Evolutionary conservation across 805 yeast genomes (phyloP), one percentile per base, ranked within the genome.

Genomic region (Ascoidea asiatica): DNA sequence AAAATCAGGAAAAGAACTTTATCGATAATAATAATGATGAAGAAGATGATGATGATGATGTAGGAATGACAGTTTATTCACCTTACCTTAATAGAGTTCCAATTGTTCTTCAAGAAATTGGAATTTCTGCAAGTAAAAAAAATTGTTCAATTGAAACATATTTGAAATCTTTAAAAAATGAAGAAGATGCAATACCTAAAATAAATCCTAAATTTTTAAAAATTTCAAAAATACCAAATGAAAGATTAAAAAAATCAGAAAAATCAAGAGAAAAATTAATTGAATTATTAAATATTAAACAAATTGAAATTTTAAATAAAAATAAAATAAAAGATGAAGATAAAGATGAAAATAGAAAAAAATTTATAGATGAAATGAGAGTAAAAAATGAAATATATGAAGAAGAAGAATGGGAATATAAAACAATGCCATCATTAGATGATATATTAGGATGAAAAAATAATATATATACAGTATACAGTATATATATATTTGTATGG

Each of bases 151-250:
- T 51, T 1, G 19, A 53, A 22, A 50, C 50, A 22, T 48, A 46
- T 19, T 40, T 53, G 5, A 45, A 50, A 5, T 37, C 50, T 1
- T 20, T 50, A 0, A 38, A 45, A 4, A 15, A 35, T 3, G 17
- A 36, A 11, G 46, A 44, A 3, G 45, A 44, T 1, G 20, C n/a
- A 18, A 17, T 17, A 19, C 17, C n/a, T 52, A 5, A 40, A 47
- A 52, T 2, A 46, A 49, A n/a, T 46, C 58, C 62, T 1, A 52
- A 52, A 15, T 47, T 49, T 17, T 41, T 55, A 6, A 40, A 47
- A 23, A 48, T 45, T 2, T 56, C 53, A 3, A 48, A 51, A 4
- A 42, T 51, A 1, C 55, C 54, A 7, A 47, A 53, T 18, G 36
- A 45, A 8, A 38, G 51, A 2, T 21, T 44, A 7, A 20, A 37